A percentile compares a stretch with the other conserved stretches of the same genome.
These are phyloP conservation scores for Trichoderma koningii DNA, from an alignment of 2,329 filamentous ascomycete genomes.

Conservation along the genomic window DNA sequence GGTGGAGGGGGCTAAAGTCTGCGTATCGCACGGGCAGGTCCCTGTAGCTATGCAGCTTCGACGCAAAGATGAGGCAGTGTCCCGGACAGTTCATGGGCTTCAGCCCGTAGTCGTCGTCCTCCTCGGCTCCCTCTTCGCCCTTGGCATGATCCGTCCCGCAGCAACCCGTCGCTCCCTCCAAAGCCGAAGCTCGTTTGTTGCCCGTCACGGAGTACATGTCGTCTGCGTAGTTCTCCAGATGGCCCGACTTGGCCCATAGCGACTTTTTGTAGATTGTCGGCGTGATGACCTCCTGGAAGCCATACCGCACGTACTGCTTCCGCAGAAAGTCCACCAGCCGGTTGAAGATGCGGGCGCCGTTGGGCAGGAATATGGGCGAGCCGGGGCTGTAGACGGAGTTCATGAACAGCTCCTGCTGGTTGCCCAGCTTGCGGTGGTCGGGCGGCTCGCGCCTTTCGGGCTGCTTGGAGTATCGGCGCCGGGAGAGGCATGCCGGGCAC, in stretches of 20 bases:
- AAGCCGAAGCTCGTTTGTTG: constrained; percentile 38
- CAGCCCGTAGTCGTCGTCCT: constrained; percentile 73
- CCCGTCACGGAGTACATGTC: constrained; percentile 86
- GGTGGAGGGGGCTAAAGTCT: constrained; percentile 83
- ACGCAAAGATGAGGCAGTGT: constrained; percentile 81
- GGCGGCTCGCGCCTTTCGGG: constrained; percentile 41
- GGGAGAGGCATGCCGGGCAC: constrained; percentile 38
- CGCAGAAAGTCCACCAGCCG: constrained; percentile 79
- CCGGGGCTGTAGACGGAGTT: constrained; percentile 80
- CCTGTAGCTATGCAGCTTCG: constrained; percentile 71
- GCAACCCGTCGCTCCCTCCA: constrained; percentile 31
- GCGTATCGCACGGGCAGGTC: constrained; percentile 82
- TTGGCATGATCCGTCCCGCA: constrained; percentile 38
- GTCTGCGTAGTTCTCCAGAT: constrained; percentile 86
- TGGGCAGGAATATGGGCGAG: constrained; percentile 80
- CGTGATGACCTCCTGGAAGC: constrained; percentile 85
- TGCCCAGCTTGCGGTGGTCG: constrained; percentile 62
- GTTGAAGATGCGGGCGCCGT: constrained; percentile 81
- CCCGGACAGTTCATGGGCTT: constrained; percentile 95
- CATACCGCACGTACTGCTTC: constrained; percentile 80
- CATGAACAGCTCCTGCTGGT: constrained; percentile 75
- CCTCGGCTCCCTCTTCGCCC: constrained; percentile 47
- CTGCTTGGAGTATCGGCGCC: constrained; percentile 38
- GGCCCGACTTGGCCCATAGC: constrained; percentile 82
- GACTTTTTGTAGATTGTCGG: constrained; percentile 90